Percentiles rank a stretch among this genome's conserved stretches.
Evolutionary conservation across 805 yeast genomes (phyloP).

Genomic region (Myxozyma udenii): DNA sequence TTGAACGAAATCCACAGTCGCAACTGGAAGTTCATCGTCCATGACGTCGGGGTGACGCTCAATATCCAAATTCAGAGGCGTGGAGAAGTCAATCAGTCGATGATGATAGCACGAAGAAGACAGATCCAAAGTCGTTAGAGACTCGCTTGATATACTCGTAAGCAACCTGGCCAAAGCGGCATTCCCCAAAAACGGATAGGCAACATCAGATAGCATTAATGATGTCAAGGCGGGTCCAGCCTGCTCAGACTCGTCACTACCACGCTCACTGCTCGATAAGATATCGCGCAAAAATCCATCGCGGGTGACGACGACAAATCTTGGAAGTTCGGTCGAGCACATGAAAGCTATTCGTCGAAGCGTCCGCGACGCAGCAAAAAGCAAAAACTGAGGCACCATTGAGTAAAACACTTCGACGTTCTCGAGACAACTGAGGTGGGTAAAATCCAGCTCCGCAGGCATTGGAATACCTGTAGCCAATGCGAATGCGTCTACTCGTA

Average conservation of each 20-base stretch:
- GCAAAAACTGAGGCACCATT: conserved; percentile 19
- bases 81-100: conserved; percentile 11
- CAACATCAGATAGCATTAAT: conserved; percentile 14
- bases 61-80: conserved; percentile 6
- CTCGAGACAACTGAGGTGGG: conserved; percentile 7
- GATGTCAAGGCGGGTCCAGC: conserved; percentile 1
- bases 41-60: background rate
- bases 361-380: conserved; percentile 1
- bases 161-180: conserved; percentile 8
- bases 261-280: background rate
- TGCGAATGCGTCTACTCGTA: conserved; percentile 19
- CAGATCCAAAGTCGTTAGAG: conserved; percentile 5
- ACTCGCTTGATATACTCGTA: background rate
- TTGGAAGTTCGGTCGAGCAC: conserved; percentile 21
- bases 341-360: conserved; percentile 6
- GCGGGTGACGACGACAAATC: conserved; percentile 4
- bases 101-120: conserved; percentile 17
- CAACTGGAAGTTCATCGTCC: background rate
- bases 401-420: conserved; percentile 12
- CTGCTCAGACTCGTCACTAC: background rate
- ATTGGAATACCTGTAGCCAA: conserved; percentile 13
- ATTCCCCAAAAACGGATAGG: conserved; percentile 19
- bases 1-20: too few relatives aligned
- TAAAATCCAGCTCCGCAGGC: conserved; percentile 13
- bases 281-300: conserved; percentile 5